These are phyloP conservation scores for Bruguiera hainesii DNA, from an alignment of 441 rosid species.

Conservation along the genomic window DNA sequence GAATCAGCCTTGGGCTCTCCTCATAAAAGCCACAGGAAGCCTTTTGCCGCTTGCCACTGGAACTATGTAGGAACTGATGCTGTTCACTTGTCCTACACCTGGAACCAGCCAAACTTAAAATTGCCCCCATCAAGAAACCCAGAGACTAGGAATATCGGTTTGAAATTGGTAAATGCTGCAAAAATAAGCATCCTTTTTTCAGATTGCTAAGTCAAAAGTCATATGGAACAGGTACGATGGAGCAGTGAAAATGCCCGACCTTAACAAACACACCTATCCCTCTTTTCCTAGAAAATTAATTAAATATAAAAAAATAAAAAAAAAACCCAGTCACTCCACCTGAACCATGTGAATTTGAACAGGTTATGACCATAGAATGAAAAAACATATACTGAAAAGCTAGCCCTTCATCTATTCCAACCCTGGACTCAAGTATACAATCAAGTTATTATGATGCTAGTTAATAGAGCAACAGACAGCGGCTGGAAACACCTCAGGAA, in stretches of 20 bases:
- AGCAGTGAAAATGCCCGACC: neutral
- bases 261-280: neutral
- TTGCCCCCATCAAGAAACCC: conserved; percentile 31
- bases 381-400: no score
- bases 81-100: conserved; percentile 15
- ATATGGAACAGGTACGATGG: neutral
- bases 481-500: neutral
- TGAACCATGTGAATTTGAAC: neutral
- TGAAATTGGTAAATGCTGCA: conserved; percentile 12
- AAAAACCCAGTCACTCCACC: neutral
- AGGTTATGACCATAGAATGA: no score
- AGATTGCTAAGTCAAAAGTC: conserved; percentile 1
- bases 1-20: conserved; percentile 49
- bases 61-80: conserved; percentile 22
- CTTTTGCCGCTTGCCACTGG: conserved; percentile 50
- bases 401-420: neutral
- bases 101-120: conserved; percentile 38
- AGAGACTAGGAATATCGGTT: conserved; percentile 3
- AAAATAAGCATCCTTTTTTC: neutral
- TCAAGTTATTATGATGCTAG: neutral
- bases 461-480: no score
- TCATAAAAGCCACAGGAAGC: conserved; percentile 23
- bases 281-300: neutral
- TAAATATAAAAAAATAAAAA: neutral
- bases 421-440: neutral